Conservation (phyloP, 805 yeast genomes). For the Nakazawaea wyomingensis region DNA sequence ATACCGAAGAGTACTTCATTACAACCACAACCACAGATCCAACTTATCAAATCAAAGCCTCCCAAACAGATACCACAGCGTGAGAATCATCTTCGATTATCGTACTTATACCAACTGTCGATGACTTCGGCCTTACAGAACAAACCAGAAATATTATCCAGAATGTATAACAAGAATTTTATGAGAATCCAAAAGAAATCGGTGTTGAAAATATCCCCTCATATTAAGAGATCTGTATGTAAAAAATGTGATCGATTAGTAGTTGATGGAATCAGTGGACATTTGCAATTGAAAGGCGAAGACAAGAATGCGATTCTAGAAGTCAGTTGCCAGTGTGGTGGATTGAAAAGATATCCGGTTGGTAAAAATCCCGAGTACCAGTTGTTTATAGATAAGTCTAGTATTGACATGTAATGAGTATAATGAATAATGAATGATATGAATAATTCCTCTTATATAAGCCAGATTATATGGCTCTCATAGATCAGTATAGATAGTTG, state of each 20-base stretch:
- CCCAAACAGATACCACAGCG: slow-evolving; percentile 43
- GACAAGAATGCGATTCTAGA: slow-evolving; percentile 41
- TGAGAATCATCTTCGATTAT: slow-evolving; percentile 56
- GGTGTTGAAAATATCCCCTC: slow-evolving; percentile 60
- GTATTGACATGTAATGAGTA: neutral
- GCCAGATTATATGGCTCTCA: too few species aligned
- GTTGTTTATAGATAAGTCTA: slow-evolving; percentile 28
- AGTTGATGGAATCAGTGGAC: slow-evolving; percentile 39
- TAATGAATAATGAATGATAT: neutral
- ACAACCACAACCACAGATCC: neutral
- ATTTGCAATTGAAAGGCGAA: slow-evolving; percentile 22
- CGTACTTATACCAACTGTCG: slow-evolving; percentile 56
- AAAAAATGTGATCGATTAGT: slow-evolving; percentile 54
- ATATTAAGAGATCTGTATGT: slow-evolving; percentile 63
- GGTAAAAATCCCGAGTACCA: slow-evolving; percentile 48
- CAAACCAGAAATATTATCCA: slow-evolving; percentile 39
- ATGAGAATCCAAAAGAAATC: slow-evolving; percentile 62
- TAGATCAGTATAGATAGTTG: too few species aligned
- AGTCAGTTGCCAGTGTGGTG: slow-evolving; percentile 50
- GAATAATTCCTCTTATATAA: too few species aligned
- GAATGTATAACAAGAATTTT: slow-evolving; percentile 50
- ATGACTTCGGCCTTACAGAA: slow-evolving; percentile 23
- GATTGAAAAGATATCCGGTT: slow-evolving; percentile 51
- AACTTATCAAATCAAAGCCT: slow-evolving; percentile 13
- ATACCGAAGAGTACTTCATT: neutral